Conservation (phyloP, 805 yeast genomes). For the Candida rishiriensis region DNA sequence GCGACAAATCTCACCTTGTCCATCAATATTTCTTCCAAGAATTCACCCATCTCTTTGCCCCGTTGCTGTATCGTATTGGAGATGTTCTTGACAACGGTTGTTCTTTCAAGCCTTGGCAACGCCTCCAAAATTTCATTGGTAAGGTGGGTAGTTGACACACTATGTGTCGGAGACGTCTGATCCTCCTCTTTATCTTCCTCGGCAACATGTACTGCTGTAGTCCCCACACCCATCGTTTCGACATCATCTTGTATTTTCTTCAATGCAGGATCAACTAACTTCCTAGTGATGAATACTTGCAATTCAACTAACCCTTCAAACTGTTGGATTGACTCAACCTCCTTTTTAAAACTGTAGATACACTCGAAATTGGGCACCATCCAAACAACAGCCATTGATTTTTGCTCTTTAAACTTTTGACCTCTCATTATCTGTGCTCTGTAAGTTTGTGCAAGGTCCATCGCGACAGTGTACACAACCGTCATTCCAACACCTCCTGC, state of each 20-base stretch:
- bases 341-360: slow-evolving; percentile 25
- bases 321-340: slow-evolving; percentile 21
- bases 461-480: slow-evolving; percentile 45
- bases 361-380: slow-evolving; percentile 29
- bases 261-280: slow-evolving; percentile 17
- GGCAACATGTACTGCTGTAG: neutral
- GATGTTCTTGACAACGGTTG: too few species aligned
- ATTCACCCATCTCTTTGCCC: slow-evolving; percentile 10
- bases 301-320: slow-evolving; percentile 23
- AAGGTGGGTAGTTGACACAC: too few species aligned
- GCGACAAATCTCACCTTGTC: slow-evolving; percentile 17
- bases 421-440: slow-evolving; percentile 26
- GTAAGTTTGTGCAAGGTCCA: slow-evolving; percentile 32
- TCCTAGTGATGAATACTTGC: slow-evolving; percentile 27
- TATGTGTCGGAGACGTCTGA: neutral
- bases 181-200: neutral
- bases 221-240: too few species aligned
- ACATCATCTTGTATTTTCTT: neutral
- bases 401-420: slow-evolving; percentile 14
- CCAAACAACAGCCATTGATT: slow-evolving; percentile 27
- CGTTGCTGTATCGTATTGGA: slow-evolving; percentile 2
- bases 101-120: too few species aligned
- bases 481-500: slow-evolving; percentile 70
- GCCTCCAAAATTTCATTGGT: too few species aligned
- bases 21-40: slow-evolving; percentile 14